Evolutionary conservation across 495 filamentous ascomycete species (phyloP), one percentile per base, ranked within the genome.

Genomic region (Thermochaetoides thermophila): DNA sequence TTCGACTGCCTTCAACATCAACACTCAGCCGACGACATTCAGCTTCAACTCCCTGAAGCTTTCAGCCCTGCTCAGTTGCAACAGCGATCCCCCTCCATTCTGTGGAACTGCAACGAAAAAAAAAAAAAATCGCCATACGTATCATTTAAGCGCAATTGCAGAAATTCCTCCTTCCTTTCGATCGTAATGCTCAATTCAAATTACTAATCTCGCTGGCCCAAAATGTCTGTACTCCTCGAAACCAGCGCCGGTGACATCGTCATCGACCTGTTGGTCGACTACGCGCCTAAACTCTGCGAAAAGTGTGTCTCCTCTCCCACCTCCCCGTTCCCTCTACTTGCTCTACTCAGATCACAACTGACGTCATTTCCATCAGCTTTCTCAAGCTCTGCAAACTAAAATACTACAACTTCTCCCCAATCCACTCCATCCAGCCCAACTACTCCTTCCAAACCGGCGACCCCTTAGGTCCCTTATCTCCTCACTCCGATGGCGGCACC

Each of bases 391-490:
- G 86, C 71, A 93, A 93, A 53, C 63, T 83, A 57, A 95, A 92
- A 63, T 95, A 94, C 59, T 95, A 94, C 72, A 95, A 95, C 64
- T 95, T 85, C 53, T 76, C 84, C 18, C 86, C 86, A 22, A 59
- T 94, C 34, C 76, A 91, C 59, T 79, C 73, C 42, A 71, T 95
- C 31, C 86, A 93, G 52, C 82, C 81, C 45, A 73, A 81, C 52
- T 93, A 92, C 60, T 85, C 85, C 35, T 92, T 92, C 57, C 86
- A 95, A 49, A 89, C 86, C 34, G 86, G 86, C 44, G 86, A 95
- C 53, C 86, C 86, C 22, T 69, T 94, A 26, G 86, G 86, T 6
- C 86, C 85, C 5, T 72, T 76, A 40, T 78, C 81, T 29, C 55
- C 70, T 39, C 74, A 80, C 17, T 91, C 84, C 49, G 81, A 93